These are phyloP conservation scores for Syzygium oleosum DNA, from an alignment of 345 rosid species.

Conservation along the genomic window DNA sequence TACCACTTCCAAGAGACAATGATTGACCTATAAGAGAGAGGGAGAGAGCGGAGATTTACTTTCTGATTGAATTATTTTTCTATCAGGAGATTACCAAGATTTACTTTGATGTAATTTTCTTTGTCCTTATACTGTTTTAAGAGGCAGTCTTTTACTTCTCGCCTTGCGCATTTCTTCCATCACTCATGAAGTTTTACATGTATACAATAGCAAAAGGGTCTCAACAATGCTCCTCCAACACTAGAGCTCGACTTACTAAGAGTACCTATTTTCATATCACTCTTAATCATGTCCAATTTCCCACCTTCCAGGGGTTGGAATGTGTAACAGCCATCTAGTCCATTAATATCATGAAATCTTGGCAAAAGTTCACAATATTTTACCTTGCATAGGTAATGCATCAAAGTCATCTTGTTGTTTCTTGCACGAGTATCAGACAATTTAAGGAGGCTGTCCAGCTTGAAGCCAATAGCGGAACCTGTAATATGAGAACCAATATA, in stretches of 20 bases:
- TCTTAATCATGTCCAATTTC: background rate
- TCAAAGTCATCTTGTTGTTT: slow-evolving; percentile 92
- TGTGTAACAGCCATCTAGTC: background rate
- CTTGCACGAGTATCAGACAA: slow-evolving; percentile 94
- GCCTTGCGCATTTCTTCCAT: background rate
- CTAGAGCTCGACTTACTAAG: background rate
- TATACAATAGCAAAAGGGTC: background rate
- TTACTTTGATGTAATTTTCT: background rate
- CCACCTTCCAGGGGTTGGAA: background rate
- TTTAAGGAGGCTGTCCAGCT: slow-evolving; percentile 95
- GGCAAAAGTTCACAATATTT: background rate
- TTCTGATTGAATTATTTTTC: background rate
- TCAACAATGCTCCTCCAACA: background rate
- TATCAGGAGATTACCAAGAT: background rate
- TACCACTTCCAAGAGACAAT: background rate
- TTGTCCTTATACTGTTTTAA: background rate
- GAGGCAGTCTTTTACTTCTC: background rate
- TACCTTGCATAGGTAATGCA: slow-evolving; percentile 99
- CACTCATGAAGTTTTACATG: background rate
- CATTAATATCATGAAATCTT: background rate
- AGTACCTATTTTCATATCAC: background rate
- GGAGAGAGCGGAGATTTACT: background rate
- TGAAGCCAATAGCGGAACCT: slow-evolving; percentile 98
- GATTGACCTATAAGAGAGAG: background rate
- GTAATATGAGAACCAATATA: slow-evolving; percentile 7